Percentiles rank a stretch among this genome's conserved stretches.
phyloP scores from a whole-genome alignment of 1,139 yeast species.

The Taphrina populina region DNA sequence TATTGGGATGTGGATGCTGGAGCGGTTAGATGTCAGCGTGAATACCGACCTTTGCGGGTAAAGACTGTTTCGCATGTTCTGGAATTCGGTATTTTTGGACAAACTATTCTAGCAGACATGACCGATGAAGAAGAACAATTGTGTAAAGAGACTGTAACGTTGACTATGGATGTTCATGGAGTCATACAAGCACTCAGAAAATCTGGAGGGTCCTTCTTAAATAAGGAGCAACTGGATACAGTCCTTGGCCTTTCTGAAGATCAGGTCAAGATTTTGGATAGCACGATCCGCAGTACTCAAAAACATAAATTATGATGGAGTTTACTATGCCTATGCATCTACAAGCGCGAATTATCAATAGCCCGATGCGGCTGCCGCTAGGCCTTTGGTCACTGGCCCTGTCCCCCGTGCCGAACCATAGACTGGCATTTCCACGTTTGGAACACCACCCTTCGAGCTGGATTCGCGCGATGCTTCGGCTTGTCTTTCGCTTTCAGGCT shows the following conservation, averaged over 20 bases:
- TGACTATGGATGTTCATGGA: constrained; percentile 19
- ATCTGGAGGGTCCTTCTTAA: constrained; percentile 25
- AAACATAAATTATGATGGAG: not conserved
- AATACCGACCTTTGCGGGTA: constrained; percentile 21
- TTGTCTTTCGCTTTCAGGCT: no score
- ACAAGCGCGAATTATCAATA: no score
- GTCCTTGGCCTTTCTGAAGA: constrained; percentile 15
- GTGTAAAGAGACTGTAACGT: constrained; percentile 28
- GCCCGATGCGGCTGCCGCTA: constrained; percentile 5
- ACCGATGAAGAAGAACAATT: constrained; percentile 35
- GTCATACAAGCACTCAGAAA: constrained; percentile 14
- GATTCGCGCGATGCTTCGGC: no score
- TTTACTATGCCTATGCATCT: not conserved
- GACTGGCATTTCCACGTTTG: not conserved
- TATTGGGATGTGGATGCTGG: constrained; percentile 35
- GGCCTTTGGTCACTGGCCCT: constrained; percentile 1
- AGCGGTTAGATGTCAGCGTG: constrained; percentile 29
- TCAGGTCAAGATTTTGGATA: constrained; percentile 3
- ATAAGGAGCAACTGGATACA: not conserved
- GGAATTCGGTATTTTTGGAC: constrained; percentile 35
- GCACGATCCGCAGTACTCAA: not conserved
- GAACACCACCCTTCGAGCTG: no score
- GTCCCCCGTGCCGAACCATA: constrained; percentile 4
- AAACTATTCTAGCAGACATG: constrained; percentile 34
- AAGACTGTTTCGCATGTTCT: constrained; percentile 18